phyloP scores from a whole-genome alignment of 345 rosid species.

The Raphanus sativus region DNA sequence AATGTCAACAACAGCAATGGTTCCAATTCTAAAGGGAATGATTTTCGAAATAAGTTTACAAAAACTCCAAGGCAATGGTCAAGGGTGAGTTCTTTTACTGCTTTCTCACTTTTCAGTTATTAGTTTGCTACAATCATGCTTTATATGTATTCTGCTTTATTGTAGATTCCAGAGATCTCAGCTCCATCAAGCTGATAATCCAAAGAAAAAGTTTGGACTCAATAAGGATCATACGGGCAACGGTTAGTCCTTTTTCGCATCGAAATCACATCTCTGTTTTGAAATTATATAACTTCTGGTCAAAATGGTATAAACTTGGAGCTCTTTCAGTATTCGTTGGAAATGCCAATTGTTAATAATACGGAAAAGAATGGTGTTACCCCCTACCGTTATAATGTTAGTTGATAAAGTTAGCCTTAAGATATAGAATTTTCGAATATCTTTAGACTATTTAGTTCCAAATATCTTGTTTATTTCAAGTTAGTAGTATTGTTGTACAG shows the following conservation, averaged over 20 bases:
- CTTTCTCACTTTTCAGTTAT: not conserved
- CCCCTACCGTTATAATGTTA: not conserved
- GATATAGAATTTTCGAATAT: not conserved
- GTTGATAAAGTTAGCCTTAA: not conserved
- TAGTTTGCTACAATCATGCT: constrained; percentile 13
- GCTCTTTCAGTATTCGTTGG: not conserved
- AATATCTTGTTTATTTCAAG: not conserved
- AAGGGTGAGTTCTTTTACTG: constrained; percentile 40
- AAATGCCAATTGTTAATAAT: not conserved
- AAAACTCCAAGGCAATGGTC: too few species aligned
- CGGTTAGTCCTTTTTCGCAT: constrained; percentile 46
- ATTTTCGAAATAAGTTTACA: too few species aligned
- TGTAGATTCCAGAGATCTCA: constrained; percentile 61
- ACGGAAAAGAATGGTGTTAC: not conserved
- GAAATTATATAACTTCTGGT: not conserved
- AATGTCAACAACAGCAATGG: constrained; percentile 20
- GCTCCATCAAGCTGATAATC: constrained; percentile 41
- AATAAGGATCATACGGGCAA: constrained; percentile 43
- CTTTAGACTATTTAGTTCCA: not conserved
- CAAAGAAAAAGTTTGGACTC: constrained; percentile 52
- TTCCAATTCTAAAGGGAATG: constrained; percentile 34
- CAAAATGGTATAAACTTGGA: not conserved
- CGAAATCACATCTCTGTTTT: not conserved
- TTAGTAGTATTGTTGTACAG: not conserved
- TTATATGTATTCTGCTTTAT: constrained; percentile 24